A percentile compares a stretch with the other conserved stretches of the same genome.
Evolutionary conservation across 768 basidiomycete genomes (phyloP).

Genomic region (Tylopilus balloui): DNA sequence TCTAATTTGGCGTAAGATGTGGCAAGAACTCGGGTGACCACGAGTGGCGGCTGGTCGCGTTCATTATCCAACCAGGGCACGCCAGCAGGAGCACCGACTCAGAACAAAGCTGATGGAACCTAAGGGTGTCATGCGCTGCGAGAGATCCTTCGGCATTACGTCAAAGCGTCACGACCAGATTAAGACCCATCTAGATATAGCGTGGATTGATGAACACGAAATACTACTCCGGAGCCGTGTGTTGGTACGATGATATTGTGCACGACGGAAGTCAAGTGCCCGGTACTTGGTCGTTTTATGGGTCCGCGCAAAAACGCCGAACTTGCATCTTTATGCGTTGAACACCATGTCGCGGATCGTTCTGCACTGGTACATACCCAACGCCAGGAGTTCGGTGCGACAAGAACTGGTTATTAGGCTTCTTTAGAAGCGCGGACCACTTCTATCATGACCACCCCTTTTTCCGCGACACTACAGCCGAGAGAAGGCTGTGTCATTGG

Average conservation of each 20-base stretch:
- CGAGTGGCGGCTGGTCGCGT: neutral
- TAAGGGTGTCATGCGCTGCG: neutral
- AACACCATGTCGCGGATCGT: constrained; percentile 11
- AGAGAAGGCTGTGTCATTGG: neutral
- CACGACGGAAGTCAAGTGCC: neutral
- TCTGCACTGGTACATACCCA: neutral
- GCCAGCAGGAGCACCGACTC: neutral
- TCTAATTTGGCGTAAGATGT: neutral
- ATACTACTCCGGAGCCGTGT: neutral
- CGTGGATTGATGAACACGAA: neutral
- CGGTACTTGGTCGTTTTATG: neutral
- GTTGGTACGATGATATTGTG: neutral
- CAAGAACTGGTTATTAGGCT: neutral
- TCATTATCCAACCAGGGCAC: neutral
- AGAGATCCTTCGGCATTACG: neutral
- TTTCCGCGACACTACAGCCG: constrained; percentile 1
- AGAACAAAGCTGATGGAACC: neutral
- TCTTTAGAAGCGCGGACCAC: neutral
- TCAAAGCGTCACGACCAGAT: neutral
- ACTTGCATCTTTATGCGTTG: neutral
- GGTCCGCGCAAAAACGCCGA: constrained; percentile 1
- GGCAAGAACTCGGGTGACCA: neutral
- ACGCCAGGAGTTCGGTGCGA: neutral
- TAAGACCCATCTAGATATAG: neutral
- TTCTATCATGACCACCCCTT: neutral